phyloP scores from a whole-genome alignment of 257 asterid genomes.

The Thymus quinquecostatus region DNA sequence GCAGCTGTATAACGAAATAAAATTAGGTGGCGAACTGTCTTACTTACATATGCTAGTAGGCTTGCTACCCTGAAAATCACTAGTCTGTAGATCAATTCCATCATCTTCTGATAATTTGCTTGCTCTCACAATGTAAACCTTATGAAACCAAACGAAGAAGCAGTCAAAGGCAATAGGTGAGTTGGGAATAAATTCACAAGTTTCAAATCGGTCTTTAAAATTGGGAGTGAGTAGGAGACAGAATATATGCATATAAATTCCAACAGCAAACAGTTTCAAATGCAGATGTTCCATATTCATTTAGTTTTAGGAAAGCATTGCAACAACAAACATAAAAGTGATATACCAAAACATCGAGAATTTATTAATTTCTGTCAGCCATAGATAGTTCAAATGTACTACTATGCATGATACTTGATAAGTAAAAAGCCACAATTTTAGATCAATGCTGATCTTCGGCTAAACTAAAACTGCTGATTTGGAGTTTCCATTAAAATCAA shows the following conservation, averaged over 20 bases:
- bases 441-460: neutral
- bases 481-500: slow-evolving; percentile 1
- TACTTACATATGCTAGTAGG: slow-evolving; percentile 38
- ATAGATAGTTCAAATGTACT: neutral
- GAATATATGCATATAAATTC: neutral
- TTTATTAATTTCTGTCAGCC: neutral
- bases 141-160: slow-evolving; percentile 21
- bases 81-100: slow-evolving; percentile 40
- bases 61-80: slow-evolving; percentile 36
- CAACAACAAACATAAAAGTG: neutral
- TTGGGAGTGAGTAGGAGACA: neutral
- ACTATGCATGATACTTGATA: slow-evolving; percentile 4
- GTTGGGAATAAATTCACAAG: slow-evolving; percentile 14
- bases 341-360: neutral
- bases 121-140: slow-evolving; percentile 63
- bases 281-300: neutral
- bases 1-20: slow-evolving; percentile 1
- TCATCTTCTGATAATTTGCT: slow-evolving; percentile 50
- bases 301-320: neutral
- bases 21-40: slow-evolving; percentile 8
- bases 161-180: slow-evolving; percentile 14
- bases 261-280: neutral
- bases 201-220: neutral
- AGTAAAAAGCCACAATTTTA: neutral
- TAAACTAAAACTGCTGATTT: slow-evolving; percentile 6